Conservation (phyloP, 257 asterid genomes). For the Fraxinus quadrangulata region DNA sequence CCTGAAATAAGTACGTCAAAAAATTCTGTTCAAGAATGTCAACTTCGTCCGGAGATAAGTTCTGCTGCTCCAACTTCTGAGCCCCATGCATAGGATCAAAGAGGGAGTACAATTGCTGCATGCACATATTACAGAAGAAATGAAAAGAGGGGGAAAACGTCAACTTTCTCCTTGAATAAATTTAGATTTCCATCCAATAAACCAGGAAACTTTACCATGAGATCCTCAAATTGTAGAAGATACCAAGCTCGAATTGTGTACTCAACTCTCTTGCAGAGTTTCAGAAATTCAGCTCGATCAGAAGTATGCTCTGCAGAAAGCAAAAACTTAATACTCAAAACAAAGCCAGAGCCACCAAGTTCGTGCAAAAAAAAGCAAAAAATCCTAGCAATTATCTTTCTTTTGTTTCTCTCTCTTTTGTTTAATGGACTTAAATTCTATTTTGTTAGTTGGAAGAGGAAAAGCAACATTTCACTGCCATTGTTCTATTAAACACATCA, state of each 20-base stretch:
- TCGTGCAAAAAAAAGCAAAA: background rate
- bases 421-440: background rate
- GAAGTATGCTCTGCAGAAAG: conserved; percentile 65
- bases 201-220: conserved; percentile 58
- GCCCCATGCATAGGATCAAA: conserved; percentile 91
- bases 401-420: too few species aligned
- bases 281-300: conserved; percentile 89
- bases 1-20: conserved; percentile 84
- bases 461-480: background rate
- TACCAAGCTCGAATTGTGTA: conserved; percentile 98
- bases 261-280: conserved; percentile 96
- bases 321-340: too few species aligned
- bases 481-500: background rate
- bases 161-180: background rate
- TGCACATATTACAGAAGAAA: conserved; percentile 21
- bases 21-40: conserved; percentile 89
- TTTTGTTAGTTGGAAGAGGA: background rate
- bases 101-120: conserved; percentile 94
- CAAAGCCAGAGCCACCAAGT: too few species aligned
- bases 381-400: background rate
- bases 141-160: background rate
- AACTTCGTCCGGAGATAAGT: conserved; percentile 67
- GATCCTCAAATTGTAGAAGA: conserved; percentile 95
- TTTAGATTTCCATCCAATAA: conserved; percentile 4
- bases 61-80: conserved; percentile 87